Evolutionary conservation across 2,329 filamentous ascomycete species (phyloP), one percentile per base, ranked within the genome.

Genomic region (Eutypa lata): DNA sequence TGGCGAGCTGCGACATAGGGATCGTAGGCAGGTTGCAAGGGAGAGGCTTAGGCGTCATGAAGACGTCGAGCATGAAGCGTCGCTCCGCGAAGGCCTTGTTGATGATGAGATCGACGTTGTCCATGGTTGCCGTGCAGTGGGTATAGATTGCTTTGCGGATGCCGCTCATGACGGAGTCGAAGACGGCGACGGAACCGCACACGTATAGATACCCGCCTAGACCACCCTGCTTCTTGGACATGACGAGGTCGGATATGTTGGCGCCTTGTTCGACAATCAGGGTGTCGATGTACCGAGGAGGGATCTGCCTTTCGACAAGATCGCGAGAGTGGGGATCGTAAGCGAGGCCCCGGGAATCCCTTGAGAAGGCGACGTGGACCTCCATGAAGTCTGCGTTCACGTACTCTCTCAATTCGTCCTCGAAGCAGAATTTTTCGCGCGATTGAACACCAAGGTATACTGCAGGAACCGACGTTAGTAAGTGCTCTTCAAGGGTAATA

Each of bases 1-100:
- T 61, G 7, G 79, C 76, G 6, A 82, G 68, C 53, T 76, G 70
- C 0, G 78, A 79, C 3, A 78, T 64, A 0, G 78, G 71, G 18
- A 82, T 80, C 0, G 75, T 77, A 0, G 77, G 75, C 0, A 74
- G 68, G 44, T 80, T 76, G 62, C 74, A 79, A 0, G 78, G 75
- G 2, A 81, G 71, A 0, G 78, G 73, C 52, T 76, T 78, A 1
- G 79, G 79, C 1, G 77, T 76, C 78, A 81, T 81, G 62, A 82
- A 82, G 40, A 82, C 77, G 53, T 82, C 78, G 0, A 81, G 64
- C 79, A 82, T 82, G 59, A 82, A 78, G 6, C 79, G 71, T 1
- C 79, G 70, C 63, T 82, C 79, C 0, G 78, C 78, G 52, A 82
- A 81, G 0, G 79, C 79, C 22, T 74, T 76, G 57, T 77, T 75